Conservation (phyloP, 306 rosid species). For the Morella rubra region DNA sequence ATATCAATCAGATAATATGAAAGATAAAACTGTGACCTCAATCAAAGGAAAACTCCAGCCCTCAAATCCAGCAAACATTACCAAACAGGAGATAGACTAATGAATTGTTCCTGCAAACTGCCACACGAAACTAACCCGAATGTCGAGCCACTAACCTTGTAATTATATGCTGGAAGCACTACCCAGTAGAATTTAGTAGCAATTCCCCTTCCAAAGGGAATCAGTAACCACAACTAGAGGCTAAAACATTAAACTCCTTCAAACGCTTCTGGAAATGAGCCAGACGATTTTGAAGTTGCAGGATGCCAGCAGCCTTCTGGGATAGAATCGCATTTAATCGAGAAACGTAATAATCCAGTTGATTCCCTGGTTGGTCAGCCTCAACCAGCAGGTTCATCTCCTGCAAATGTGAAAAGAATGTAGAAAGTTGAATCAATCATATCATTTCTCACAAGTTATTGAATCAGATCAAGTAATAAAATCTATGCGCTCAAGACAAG, state of each 20-base stretch:
- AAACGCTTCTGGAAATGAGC: slow-evolving; percentile 91
- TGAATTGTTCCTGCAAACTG: slow-evolving; percentile 34
- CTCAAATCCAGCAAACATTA: slow-evolving; percentile 18
- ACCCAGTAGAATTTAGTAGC: slow-evolving; percentile 15
- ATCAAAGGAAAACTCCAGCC: slow-evolving; percentile 33
- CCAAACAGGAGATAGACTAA: slow-evolving; percentile 29
- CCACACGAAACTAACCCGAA: background rate
- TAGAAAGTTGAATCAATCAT: background rate
- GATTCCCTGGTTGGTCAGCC: slow-evolving; percentile 98
- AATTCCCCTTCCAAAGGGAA: slow-evolving; percentile 27
- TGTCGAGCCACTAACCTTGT: slow-evolving; percentile 1
- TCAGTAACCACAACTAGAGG: slow-evolving; percentile 70
- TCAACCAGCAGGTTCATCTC: slow-evolving; percentile 96
- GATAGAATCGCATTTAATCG: slow-evolving; percentile 87
- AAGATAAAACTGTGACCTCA: slow-evolving; percentile 20
- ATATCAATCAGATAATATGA: slow-evolving; percentile 11
- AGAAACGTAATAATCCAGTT: slow-evolving; percentile 71
- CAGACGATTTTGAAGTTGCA: slow-evolving; percentile 85
- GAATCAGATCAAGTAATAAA: background rate
- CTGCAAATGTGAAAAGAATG: slow-evolving; percentile 44
- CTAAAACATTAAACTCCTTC: slow-evolving; percentile 86
- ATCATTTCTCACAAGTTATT: background rate
- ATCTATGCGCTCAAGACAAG: background rate
- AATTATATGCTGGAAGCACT: slow-evolving; percentile 22
- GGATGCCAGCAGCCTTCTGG: slow-evolving; percentile 94